These are phyloP conservation scores for Xylaria sp. DNA, from an alignment of 2,329 filamentous ascomycete species.

Conservation along the genomic window DNA sequence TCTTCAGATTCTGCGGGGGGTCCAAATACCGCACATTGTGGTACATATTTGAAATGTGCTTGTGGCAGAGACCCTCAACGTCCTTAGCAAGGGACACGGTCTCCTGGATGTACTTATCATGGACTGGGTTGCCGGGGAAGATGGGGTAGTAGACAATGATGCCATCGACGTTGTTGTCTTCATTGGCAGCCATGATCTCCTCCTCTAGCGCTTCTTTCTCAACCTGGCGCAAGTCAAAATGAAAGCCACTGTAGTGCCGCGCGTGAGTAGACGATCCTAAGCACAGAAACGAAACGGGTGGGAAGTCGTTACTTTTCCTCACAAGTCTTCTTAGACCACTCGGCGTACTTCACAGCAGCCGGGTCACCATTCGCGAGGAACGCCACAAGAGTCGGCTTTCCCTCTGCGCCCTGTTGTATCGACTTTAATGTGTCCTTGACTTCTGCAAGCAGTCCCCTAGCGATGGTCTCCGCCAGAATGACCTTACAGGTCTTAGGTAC, in stretches of 20 bases:
- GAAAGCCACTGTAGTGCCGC: constrained; percentile 75
- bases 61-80: constrained; percentile 93
- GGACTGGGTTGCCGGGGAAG: constrained; percentile 80
- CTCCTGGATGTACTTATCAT: constrained; percentile 96
- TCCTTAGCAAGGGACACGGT: constrained; percentile 91
- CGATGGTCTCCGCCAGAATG: constrained; percentile 86
- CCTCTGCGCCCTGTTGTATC: constrained; percentile 66
- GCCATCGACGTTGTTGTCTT: constrained; percentile 79
- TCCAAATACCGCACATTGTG: constrained; percentile 97
- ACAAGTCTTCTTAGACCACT: constrained; percentile 97
- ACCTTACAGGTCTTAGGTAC: constrained; percentile 86
- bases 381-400: constrained; percentile 82
- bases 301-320: constrained; percentile 82
- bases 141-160: constrained; percentile 99
- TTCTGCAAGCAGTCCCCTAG: constrained; percentile 82
- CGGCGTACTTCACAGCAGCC: constrained; percentile 90
- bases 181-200: constrained; percentile 85
- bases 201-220: constrained; percentile 92
- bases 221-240: constrained; percentile 85
- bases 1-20: constrained; percentile 77
- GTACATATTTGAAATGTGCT: constrained; percentile 99
- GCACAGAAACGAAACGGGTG: constrained; percentile 19
- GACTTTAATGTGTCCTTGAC: constrained; percentile 79
- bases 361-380: constrained; percentile 94
- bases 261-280: constrained; percentile 38